Conservation (phyloP, 2,329 filamentous ascomycete genomes). For the Cladosporium sp. region DNA sequence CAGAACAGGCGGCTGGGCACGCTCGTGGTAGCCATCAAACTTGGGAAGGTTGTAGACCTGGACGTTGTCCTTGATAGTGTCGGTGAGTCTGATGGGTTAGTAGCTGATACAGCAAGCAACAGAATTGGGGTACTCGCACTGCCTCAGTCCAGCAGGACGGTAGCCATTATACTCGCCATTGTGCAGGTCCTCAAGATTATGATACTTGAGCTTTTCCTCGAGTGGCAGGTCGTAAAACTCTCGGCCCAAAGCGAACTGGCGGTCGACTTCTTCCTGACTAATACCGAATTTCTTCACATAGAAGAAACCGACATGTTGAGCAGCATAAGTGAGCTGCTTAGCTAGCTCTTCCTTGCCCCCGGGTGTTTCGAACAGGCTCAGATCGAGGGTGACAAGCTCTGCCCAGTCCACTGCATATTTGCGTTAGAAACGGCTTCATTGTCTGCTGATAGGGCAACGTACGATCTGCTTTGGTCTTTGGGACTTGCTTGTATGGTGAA, state of each 20-base stretch:
- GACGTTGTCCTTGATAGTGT: constrained; percentile 45
- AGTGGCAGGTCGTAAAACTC: constrained; percentile 54
- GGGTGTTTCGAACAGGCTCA: constrained; percentile 51
- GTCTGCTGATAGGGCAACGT: constrained; percentile 8
- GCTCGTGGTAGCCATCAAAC: constrained; percentile 6
- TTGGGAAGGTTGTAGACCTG: constrained; percentile 56
- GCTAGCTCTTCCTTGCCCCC: constrained; percentile 53
- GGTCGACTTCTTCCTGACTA: constrained; percentile 56
- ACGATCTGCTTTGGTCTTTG: constrained; percentile 29
- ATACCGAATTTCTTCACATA: constrained; percentile 61
- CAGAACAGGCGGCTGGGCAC: constrained; percentile 26
- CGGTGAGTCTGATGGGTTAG: constrained; percentile 3
- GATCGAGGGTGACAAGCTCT: constrained; percentile 55
- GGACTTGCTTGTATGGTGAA: constrained; percentile 29
- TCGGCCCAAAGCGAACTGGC: constrained; percentile 58
- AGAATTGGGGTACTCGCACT: background rate
- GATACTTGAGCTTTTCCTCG: constrained; percentile 57
- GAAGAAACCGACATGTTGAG: constrained; percentile 53
- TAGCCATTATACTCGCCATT: constrained; percentile 30
- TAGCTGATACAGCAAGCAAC: background rate
- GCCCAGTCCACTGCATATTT: constrained; percentile 41
- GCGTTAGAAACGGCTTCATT: background rate
- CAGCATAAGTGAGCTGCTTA: constrained; percentile 52
- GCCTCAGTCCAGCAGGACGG: constrained; percentile 7
- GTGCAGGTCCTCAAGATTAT: constrained; percentile 25